Evolutionary conservation across 1,284 basidiomycete genomes (phyloP), one percentile per base, ranked within the genome.

Genomic region (Bondarzewia mesenterica): DNA sequence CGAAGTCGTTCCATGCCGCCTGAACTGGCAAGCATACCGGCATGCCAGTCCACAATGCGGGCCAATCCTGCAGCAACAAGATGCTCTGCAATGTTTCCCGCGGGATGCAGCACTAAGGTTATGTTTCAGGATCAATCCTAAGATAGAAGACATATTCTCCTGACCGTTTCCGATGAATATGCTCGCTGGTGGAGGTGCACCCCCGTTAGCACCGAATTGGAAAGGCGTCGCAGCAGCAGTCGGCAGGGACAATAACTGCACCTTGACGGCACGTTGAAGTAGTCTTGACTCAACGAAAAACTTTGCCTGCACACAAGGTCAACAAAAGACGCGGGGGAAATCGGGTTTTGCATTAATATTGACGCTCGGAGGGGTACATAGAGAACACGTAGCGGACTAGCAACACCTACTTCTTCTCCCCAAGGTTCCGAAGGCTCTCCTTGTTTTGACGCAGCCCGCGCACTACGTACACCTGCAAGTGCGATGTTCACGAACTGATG

Each of bases 21-120:
- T 52, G 75, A 72, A 51, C 75, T 76, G 2, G 89, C 80, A 37
- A 99, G 80, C 77, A 98, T 89, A 27, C 94, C 95, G 12, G 93
- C 93, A 64, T 99, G 95, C 94, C 95, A 98, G 63, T 96, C 94
- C 51, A 98, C 88, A 46, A 96, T 80, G 51, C 92, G 86, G 10
- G 94, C 95, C 3, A 98, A 74, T 44, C 95, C 93, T 41, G 82
- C 81, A 3, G 77, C 78, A 16, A 93, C 82, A 42, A 99, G 74
- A 66, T 89, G 85, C 59, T 95, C 91, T 15, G 93, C 93, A 45
- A 99, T 89, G 66, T 97, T 95, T 16, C 95, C 94, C 23, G 85
- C 89, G 12, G 94, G 93, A 61, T 98, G 95, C 25, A 92, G 70
- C 10, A 91, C 85, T 87, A 48, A 22, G 54, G 50, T 12, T 39